These are phyloP conservation scores for Ophiocytium majus DNA, from an alignment of 352 stramenopile species.

Conservation along the genomic window DNA sequence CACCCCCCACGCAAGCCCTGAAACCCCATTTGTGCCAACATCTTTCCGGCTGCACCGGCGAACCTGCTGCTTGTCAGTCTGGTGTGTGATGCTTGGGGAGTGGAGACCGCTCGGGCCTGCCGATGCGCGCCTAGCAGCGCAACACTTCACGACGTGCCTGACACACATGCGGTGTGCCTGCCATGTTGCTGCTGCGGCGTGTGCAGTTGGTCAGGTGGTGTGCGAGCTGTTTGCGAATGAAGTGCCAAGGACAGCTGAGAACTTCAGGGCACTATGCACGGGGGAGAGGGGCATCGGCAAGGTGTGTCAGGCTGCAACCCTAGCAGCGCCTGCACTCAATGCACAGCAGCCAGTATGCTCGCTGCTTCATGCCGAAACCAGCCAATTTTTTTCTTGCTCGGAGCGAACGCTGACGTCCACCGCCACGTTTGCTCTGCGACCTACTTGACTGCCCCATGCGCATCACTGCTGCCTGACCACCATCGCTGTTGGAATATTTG, in stretches of 20 bases:
- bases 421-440: neutral
- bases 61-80: too few relatives aligned
- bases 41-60: too few relatives aligned
- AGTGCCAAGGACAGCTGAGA: constrained; percentile 94
- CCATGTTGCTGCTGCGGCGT: neutral
- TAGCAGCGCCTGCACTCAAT: neutral
- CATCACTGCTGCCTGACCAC: neutral
- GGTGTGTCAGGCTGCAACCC: neutral
- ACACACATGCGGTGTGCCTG: too few relatives aligned
- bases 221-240: constrained; percentile 95
- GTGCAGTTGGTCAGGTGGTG: constrained; percentile 81
- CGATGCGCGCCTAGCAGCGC: too few relatives aligned
- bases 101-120: too few relatives aligned
- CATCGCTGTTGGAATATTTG: too few relatives aligned
- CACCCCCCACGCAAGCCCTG: too few relatives aligned
- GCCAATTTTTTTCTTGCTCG: too few relatives aligned
- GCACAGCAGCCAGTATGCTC: neutral
- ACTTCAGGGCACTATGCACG: constrained; percentile 96
- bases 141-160: too few relatives aligned
- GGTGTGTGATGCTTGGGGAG: too few relatives aligned
- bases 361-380: too few relatives aligned
- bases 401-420: neutral
- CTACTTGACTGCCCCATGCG: neutral
- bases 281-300: constrained; percentile 86
- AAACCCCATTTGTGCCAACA: too few relatives aligned